Evolutionary conservation across 305 asterid genomes (phyloP), one percentile per base, ranked within the genome.

Genomic region (Striga hermonthica): DNA sequence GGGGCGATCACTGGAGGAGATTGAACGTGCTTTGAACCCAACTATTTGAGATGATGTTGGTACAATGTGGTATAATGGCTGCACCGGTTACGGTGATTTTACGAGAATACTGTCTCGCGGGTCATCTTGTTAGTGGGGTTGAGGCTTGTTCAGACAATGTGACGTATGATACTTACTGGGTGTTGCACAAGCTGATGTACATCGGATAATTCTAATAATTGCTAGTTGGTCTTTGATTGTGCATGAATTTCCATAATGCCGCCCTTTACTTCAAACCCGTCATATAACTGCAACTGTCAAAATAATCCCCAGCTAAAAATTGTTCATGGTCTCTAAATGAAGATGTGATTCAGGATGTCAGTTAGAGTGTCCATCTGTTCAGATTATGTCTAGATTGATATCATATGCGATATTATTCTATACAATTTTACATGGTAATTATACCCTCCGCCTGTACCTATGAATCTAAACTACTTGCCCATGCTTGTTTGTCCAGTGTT

Each of bases 1-100:
- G 74, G 98, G 98, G 5, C 85, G 90, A 60, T 91, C 98, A 3
- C 78, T 91, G 72, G 98, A 91, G 80, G 98, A 91, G 59, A 87
- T 91, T 43, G 96, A 91, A 74, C 91, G 89, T 11, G 95, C 86
- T 64, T 83, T 87, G 64, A 86, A 22, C 52, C 76, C 91, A 22
- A 82, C 95, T n/a, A 7, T 73, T 61, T 86, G 80, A 88, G 79
- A 36, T 65, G 52, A 35, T 36, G 56, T 39, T 13, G 41, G 69
- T 36, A 65, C 47, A 12, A 6, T 44, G 10, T 59, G 28, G 38
- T 15, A 35, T 41, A n/a, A 61, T n/a, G n/a, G 43, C 37, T 55
- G 38, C 36, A 44, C 4, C 66, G 43, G 22, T 16, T 56, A 22
- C 47, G 50, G 14, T 6, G 57, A n/a, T 59, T 4, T 41, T 45